Conservation (phyloP, 345 rosid genomes). For the Citrus australasica region DNA sequence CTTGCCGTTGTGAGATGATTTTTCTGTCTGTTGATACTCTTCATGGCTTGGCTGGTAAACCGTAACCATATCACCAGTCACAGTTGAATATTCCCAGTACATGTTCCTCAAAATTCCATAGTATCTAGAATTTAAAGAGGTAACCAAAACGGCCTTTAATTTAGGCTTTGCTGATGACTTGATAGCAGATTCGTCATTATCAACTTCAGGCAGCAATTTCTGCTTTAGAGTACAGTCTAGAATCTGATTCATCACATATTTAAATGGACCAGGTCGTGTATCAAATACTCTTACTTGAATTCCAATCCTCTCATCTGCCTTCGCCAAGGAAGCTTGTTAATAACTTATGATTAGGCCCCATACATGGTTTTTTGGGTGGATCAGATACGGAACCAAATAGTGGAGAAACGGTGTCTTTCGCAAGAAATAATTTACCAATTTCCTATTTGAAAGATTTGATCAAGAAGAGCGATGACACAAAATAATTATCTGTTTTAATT, state of each 20-base stretch:
- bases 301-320: conserved; percentile 66
- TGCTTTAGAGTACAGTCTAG: conserved; percentile 43
- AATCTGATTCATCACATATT: conserved; percentile 52
- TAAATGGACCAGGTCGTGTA: conserved; percentile 38
- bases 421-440: conserved; percentile 38
- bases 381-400: conserved; percentile 62
- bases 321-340: conserved; percentile 52
- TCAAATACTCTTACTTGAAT: conserved; percentile 65
- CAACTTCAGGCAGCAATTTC: conserved; percentile 47
- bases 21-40: conserved; percentile 58
- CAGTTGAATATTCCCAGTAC: conserved; percentile 65
- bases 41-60: conserved; percentile 76
- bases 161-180: conserved; percentile 22
- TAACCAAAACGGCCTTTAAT: conserved; percentile 50
- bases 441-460: conserved; percentile 44
- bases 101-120: conserved; percentile 43
- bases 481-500: conserved; percentile 62
- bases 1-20: conserved; percentile 53
- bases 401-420: conserved; percentile 60
- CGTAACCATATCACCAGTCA: conserved; percentile 48
- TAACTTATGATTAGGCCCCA: conserved; percentile 77
- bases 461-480: conserved; percentile 67
- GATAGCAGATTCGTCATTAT: conserved; percentile 11
- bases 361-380: conserved; percentile 59
- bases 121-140: conserved; percentile 57